Percentiles rank a stretch among this genome's conserved stretches.
phyloP scores from a whole-genome alignment of 139 green algal genomes.

The Deuterostichococcus epilithicus region DNA sequence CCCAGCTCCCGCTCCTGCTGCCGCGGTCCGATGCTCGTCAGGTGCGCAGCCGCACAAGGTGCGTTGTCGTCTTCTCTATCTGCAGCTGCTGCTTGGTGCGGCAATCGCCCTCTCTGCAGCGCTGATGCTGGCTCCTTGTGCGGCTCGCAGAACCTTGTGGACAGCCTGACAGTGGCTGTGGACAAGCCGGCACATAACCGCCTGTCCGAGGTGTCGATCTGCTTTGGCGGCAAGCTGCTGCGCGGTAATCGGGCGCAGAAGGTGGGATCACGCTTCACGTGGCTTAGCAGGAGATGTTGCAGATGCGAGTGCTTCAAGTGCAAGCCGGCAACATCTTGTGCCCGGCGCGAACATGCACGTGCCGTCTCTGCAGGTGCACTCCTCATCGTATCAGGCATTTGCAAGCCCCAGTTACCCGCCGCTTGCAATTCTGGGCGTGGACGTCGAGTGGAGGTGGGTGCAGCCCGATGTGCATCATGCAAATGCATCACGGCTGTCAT shows the following conservation, averaged over 20 bases:
- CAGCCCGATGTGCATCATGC: background rate
- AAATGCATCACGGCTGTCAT: too few relatives aligned
- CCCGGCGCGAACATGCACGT: background rate
- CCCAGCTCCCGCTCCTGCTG: constrained; percentile 80
- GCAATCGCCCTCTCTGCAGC: too few relatives aligned
- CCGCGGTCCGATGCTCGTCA: constrained; percentile 81
- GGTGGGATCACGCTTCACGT: background rate
- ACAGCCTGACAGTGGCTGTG: background rate
- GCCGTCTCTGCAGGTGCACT: constrained; percentile 14
- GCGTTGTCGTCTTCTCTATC: too few relatives aligned
- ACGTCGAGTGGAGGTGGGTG: constrained; percentile 51
- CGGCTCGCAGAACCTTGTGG: background rate
- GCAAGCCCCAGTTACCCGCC: constrained; percentile 64
- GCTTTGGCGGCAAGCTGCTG: constrained; percentile 86
- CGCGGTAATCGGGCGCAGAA: constrained; percentile 80
- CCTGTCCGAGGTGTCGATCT: constrained; percentile 75
- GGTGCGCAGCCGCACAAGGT: background rate
- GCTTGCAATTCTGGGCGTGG: constrained; percentile 80
- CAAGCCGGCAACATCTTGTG: background rate
- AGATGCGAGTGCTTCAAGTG: constrained; percentile 22
- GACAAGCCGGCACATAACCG: background rate
- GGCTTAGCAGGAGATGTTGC: background rate
- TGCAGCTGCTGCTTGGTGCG: too few relatives aligned
- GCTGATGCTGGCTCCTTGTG: too few relatives aligned
- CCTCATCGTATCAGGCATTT: constrained; percentile 50